These are phyloP conservation scores for Zygoascus ofunaensis DNA, from an alignment of 805 yeast genomes.

Conservation along the genomic window DNA sequence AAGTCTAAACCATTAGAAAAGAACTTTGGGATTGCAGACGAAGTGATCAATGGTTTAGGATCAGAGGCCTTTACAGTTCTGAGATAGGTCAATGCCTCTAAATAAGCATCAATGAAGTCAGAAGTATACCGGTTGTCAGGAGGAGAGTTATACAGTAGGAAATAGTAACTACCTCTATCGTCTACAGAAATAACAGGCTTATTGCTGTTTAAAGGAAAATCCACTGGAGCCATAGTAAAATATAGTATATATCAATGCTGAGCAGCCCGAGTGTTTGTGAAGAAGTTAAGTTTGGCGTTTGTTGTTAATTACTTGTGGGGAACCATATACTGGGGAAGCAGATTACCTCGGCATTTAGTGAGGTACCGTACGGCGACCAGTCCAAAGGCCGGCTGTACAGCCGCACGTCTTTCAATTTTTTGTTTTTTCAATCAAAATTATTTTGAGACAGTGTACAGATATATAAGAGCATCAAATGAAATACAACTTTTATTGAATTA, in stretches of 20 bases:
- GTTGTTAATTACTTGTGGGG: no score
- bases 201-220: slow-evolving; percentile 11
- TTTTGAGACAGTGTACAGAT: no score
- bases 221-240: neutral
- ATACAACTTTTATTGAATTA: neutral
- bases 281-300: no score
- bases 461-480: neutral
- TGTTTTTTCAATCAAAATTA: no score
- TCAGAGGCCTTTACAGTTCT: slow-evolving; percentile 15
- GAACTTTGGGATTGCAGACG: slow-evolving; percentile 30
- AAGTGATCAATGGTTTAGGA: slow-evolving; percentile 30
- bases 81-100: slow-evolving; percentile 27
- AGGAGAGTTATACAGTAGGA: slow-evolving; percentile 25
- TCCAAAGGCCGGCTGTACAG: no score
- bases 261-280: no score
- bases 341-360: no score
- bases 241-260: no score
- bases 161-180: slow-evolving; percentile 21
- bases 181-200: slow-evolving; percentile 39
- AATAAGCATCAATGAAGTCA: slow-evolving; percentile 25
- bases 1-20: slow-evolving; percentile 33
- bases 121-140: slow-evolving; percentile 32
- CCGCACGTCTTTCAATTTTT: no score
- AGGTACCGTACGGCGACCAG: no score
- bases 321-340: no score